Conservation (phyloP, 1,139 yeast species). For the Scheffersomyces illinoinensis region DNA sequence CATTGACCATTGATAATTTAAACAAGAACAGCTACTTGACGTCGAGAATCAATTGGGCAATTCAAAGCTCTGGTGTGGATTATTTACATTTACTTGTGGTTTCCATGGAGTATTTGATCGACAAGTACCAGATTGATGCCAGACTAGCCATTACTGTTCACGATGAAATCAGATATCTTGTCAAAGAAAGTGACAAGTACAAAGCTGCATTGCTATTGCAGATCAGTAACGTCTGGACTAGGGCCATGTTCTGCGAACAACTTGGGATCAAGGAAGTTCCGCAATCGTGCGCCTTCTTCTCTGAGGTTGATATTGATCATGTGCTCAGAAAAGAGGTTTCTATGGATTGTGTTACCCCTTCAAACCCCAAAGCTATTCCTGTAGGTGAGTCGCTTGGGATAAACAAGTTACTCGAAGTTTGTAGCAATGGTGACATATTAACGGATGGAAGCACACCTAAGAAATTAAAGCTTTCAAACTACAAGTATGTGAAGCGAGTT, state of each 20-base stretch:
- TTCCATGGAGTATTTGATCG: constrained; percentile 82
- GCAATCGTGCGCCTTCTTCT: constrained; percentile 92
- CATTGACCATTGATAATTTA: constrained; percentile 67
- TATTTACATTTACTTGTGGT: constrained; percentile 82
- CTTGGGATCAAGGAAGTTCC: constrained; percentile 89
- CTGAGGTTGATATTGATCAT: constrained; percentile 88
- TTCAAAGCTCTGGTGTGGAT: constrained; percentile 97
- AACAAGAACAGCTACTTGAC: constrained; percentile 72
- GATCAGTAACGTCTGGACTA: constrained; percentile 90
- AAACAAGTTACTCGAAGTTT: constrained; percentile 42
- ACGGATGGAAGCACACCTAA: constrained; percentile 3
- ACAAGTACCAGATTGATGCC: constrained; percentile 69
- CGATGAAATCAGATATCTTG: constrained; percentile 88
- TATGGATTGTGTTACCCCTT: constrained; percentile 87
- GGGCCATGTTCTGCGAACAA: constrained; percentile 94
- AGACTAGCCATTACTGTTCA: constrained; percentile 87
- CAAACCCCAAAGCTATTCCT: constrained; percentile 69
- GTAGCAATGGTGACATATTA: constrained; percentile 23
- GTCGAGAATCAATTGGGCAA: constrained; percentile 95
- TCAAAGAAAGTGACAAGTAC: constrained; percentile 69
- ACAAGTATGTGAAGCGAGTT: constrained; percentile 21
- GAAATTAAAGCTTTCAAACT: constrained; percentile 8
- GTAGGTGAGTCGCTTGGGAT: constrained; percentile 82
- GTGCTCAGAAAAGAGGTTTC: constrained; percentile 88
- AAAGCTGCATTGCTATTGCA: constrained; percentile 82